Base-by-base conservation (phyloP, 495 filamentous ascomycete species). In the Penicillium alfredii region DNA sequence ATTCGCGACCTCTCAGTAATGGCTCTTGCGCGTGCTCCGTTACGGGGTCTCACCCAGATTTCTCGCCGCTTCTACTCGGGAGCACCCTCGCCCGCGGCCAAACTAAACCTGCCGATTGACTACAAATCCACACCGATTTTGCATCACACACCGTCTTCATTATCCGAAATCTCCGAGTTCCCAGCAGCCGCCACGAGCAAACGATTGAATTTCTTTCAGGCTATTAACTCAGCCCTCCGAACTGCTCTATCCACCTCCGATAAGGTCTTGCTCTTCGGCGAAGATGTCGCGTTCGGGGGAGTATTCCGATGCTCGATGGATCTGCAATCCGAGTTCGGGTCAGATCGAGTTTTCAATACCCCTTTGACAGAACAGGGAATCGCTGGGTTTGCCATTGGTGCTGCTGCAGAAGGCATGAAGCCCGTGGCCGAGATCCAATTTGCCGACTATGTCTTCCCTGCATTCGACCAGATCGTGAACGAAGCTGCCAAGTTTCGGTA, bases 381-480 rank as follows among this genome's bases (percentile, higher is more conserved):
- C 48, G 76, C 90, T 33, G 92, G 92, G 0, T 97, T 97, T 51
- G 93, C 82, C 8, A 86, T 95, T 51, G 92, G 92, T 2, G 76
- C 80, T 11, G 90, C 90, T 0, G 82, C 86, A 12, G 82, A 95
- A 63, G 92, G 92, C 4, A 87, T 94, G 84, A 85, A 82, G 33
- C 85, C 92, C 0, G 77, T 98, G 11, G 90, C 93, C 1, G 92
- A 98, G 65, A 92, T 98, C 34, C 92, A 98, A 62, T 98, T 98
- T 53, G 93, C 92, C 22, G 92, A 98, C 62, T 98, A 98, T 59
- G 81, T 98, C 26, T 97, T 82, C 60, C 92, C 92, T 2, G 88
- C 92, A 1, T 97, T 97, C 46, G 92, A 98, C 55, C 92, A 98
- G 73, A 72, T 98, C 24, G 89, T 97, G 44, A 97, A 97, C 54